phyloP scores from a whole-genome alignment of 257 asterid genomes.

The Oldenlandia corymbosa region DNA sequence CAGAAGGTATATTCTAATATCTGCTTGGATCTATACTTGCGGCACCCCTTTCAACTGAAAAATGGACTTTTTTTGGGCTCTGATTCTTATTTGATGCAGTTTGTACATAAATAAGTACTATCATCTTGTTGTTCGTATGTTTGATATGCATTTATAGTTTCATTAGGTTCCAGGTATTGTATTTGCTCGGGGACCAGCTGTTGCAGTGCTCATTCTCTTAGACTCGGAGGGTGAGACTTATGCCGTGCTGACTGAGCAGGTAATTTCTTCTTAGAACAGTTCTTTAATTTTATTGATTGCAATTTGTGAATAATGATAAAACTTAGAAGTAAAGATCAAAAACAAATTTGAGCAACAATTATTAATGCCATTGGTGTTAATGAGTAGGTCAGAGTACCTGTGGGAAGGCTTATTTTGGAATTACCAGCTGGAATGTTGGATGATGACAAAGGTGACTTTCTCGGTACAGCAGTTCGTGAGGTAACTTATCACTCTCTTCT shows the following conservation, averaged over 20 bases:
- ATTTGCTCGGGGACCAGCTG: slow-evolving; percentile 94
- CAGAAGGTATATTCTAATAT: slow-evolving; percentile 37
- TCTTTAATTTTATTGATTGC: not conserved
- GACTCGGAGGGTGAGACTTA: slow-evolving; percentile 77
- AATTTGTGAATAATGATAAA: not conserved
- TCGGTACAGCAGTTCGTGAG: slow-evolving; percentile 95
- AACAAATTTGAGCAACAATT: not conserved
- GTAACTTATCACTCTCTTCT: slow-evolving; percentile 41
- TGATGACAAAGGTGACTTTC: slow-evolving; percentile 81
- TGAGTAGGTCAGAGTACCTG: slow-evolving; percentile 85
- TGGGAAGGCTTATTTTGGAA: slow-evolving; percentile 86
- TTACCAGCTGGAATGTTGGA: slow-evolving; percentile 97
- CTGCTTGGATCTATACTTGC: slow-evolving; percentile 7
- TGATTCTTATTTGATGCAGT: not conserved
- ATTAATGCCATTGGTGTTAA: slow-evolving; percentile 9
- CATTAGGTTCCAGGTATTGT: slow-evolving; percentile 88
- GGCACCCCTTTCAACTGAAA: slow-evolving; percentile 6
- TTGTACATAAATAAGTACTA: not conserved
- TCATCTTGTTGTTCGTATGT: slow-evolving; percentile 4
- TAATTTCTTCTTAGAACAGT: slow-evolving; percentile 14
- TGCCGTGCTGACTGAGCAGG: slow-evolving; percentile 95
- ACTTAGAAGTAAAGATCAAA: not conserved
- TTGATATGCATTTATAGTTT: slow-evolving; percentile 18
- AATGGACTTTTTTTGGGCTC: not conserved
- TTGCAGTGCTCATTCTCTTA: slow-evolving; percentile 85